phyloP scores from a whole-genome alignment of 768 basidiomycete species.

The Candolleomyces aberdarensis region DNA sequence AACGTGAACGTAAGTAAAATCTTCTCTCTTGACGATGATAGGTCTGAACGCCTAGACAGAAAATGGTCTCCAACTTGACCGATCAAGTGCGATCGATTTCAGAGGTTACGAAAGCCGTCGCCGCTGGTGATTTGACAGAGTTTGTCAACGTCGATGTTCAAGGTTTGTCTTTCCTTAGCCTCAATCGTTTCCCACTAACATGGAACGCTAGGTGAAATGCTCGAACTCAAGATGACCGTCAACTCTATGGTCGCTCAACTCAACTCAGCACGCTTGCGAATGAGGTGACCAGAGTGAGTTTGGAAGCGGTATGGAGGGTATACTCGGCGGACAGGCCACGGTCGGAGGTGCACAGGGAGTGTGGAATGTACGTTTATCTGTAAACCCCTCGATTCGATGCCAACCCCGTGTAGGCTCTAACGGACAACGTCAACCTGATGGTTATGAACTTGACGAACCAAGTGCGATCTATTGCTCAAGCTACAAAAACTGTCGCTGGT shows the following conservation, averaged over 20 bases:
- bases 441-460: slow-evolving; percentile 89
- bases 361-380: slow-evolving; percentile 65
- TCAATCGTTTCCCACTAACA: neutral
- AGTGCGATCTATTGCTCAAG: slow-evolving; percentile 82
- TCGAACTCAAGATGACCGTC: slow-evolving; percentile 76
- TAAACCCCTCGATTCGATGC: neutral
- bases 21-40: neutral
- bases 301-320: slow-evolving; percentile 95
- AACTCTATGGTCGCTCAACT: slow-evolving; percentile 23
- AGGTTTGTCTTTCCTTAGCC: slow-evolving; percentile 32
- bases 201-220: slow-evolving; percentile 56
- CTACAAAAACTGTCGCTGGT: slow-evolving; percentile 91
- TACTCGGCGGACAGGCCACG: slow-evolving; percentile 87
- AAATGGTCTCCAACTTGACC: slow-evolving; percentile 85
- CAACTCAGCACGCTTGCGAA: slow-evolving; percentile 68
- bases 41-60: slow-evolving; percentile 37
- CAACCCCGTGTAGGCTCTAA: slow-evolving; percentile 37
- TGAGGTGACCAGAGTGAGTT: slow-evolving; percentile 86
- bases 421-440: slow-evolving; percentile 87
- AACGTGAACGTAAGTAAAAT: slow-evolving; percentile 75
- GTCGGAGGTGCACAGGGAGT: slow-evolving; percentile 93
- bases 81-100: slow-evolving; percentile 91
- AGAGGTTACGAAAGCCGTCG: slow-evolving; percentile 86
- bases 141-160: slow-evolving; percentile 90
- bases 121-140: slow-evolving; percentile 78